Evolutionary conservation across 768 basidiomycete species (phyloP).

Genomic region (Lactifluus pinguis): DNA sequence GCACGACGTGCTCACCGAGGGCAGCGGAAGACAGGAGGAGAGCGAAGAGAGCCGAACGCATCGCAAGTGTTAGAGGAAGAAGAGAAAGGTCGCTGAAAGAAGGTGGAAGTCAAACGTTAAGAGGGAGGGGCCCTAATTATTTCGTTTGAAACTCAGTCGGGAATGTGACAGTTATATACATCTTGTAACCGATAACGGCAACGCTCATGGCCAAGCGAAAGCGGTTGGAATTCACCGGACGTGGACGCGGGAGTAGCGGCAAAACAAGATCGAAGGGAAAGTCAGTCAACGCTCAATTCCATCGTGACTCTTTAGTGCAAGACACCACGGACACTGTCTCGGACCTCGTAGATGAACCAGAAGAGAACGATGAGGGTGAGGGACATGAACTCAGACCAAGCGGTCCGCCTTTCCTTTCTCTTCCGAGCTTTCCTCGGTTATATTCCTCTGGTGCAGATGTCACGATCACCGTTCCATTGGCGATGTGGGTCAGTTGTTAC

Average conservation of each 20-base stretch:
- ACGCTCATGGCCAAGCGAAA: slow-evolving; percentile 9
- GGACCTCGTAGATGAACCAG: slow-evolving; percentile 20
- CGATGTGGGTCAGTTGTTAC: slow-evolving; percentile 80
- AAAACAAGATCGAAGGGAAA: not conserved
- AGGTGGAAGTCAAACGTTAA: slow-evolving; percentile 2
- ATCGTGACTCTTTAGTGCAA: not conserved
- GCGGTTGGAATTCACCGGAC: not conserved
- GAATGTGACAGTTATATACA: not conserved
- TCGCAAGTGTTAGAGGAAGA: slow-evolving; percentile 11
- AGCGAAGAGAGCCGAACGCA: slow-evolving; percentile 24
- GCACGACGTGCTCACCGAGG: slow-evolving; percentile 18
- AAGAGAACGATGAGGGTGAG: slow-evolving; percentile 8
- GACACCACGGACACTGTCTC: not conserved
- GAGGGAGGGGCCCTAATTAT: not conserved
- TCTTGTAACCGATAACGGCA: not conserved
- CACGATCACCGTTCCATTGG: slow-evolving; percentile 57
- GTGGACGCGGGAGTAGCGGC: not conserved
- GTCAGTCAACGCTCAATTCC: not conserved
- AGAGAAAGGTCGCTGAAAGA: not conserved
- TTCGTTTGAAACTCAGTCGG: slow-evolving; percentile 14
- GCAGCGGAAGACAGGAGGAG: slow-evolving; percentile 24
- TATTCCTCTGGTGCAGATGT: slow-evolving; percentile 5
- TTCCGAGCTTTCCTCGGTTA: not conserved
- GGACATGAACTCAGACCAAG: not conserved
- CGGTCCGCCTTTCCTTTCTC: not conserved